Percentiles rank a stretch among this genome's conserved stretches.
Evolutionary conservation across 768 basidiomycete species (phyloP).

Genomic region (Kwoniella botswanensis): DNA sequence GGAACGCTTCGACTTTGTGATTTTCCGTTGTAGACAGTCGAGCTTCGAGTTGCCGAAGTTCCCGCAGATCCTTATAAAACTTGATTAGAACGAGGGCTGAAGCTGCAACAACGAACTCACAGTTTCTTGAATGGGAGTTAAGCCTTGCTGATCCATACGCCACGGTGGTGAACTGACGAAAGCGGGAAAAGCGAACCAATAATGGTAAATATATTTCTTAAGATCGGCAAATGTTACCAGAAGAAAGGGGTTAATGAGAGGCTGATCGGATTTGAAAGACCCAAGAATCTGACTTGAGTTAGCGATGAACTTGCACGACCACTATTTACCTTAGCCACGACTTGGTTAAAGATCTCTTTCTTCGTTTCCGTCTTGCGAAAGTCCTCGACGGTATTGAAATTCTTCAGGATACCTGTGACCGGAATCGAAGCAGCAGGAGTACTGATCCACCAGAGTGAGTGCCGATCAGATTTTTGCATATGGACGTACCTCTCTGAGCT

Average conservation of each 20-base stretch:
- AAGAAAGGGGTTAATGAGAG: conserved; percentile 75
- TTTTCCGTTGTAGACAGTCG: not conserved
- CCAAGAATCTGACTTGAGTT: conserved; percentile 33
- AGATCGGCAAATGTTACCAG: conserved; percentile 94
- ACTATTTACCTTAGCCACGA: conserved; percentile 68
- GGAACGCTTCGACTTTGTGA: conserved; percentile 13
- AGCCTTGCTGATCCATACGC: conserved; percentile 71
- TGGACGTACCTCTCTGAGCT: conserved; percentile 37
- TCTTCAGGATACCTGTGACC: conserved; percentile 76
- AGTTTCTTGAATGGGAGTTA: conserved; percentile 63
- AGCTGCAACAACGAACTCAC: conserved; percentile 51
- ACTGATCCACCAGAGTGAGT: conserved; percentile 7
- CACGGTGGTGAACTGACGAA: conserved; percentile 87
- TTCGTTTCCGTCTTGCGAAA: conserved; percentile 84
- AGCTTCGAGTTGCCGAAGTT: conserved; percentile 30
- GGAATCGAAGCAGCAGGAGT: conserved; percentile 36
- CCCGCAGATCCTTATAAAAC: conserved; percentile 28
- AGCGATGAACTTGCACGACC: not conserved
- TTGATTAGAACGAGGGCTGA: not conserved
- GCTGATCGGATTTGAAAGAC: conserved; percentile 53
- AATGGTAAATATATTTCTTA: conserved; percentile 96
- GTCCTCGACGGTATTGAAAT: conserved; percentile 96
- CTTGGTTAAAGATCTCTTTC: conserved; percentile 76
- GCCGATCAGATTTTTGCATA: too few relatives aligned
- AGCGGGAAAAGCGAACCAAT: conserved; percentile 98